Percentiles rank a stretch among this genome's conserved stretches.
Conservation (phyloP, 73 alveolate species). For the Paramecium biaurelia region DNA sequence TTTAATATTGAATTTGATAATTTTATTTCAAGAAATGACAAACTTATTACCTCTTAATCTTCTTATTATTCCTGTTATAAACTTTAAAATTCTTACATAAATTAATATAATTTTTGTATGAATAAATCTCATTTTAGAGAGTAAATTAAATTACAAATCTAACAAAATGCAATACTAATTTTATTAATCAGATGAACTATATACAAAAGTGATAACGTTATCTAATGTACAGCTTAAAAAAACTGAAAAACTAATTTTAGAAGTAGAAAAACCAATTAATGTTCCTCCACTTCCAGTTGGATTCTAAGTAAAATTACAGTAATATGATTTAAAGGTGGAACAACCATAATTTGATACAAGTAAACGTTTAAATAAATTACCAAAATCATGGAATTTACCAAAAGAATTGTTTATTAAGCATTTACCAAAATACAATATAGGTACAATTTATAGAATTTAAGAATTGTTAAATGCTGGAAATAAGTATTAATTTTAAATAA, state of each 20-base stretch:
- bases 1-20: neutral
- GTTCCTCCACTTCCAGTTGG: slow-evolving; percentile 43
- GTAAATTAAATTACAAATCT: neutral
- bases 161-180: neutral
- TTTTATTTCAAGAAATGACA: neutral
- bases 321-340: neutral
- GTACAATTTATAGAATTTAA: slow-evolving; percentile 15
- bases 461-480: slow-evolving; percentile 33
- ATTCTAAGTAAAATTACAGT: neutral
- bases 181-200: too few species aligned
- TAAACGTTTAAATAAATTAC: slow-evolving; percentile 24
- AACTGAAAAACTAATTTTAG: neutral
- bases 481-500: neutral
- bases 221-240: neutral
- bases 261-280: slow-evolving; percentile 3
- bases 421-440: slow-evolving; percentile 41
- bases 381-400: slow-evolving; percentile 39
- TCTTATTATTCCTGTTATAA: neutral
- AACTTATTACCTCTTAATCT: neutral
- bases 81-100: neutral
- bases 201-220: too few species aligned
- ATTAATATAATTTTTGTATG: too few species aligned
- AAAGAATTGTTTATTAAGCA: neutral
- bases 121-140: neutral
- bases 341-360: slow-evolving; percentile 5